phyloP scores from a whole-genome alignment of 2,329 filamentous ascomycete genomes.

The Arthrinium phaeospermum region DNA sequence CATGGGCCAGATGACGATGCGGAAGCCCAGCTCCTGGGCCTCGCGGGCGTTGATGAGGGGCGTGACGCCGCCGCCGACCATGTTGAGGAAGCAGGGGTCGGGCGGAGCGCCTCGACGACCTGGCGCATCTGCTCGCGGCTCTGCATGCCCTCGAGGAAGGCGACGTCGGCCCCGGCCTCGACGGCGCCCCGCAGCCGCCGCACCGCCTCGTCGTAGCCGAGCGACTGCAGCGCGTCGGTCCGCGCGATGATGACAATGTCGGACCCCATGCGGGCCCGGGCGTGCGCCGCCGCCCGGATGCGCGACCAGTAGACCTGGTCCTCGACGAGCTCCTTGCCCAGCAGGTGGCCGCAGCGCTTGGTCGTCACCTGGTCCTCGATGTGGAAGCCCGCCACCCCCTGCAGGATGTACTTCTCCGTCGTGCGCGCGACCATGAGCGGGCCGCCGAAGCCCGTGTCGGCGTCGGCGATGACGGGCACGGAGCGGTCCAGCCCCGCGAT shows the following conservation, averaged over 20 bases:
- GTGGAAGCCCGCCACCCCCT: conserved; percentile 38
- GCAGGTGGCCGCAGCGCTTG: conserved; percentile 46
- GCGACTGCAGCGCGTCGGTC: conserved; percentile 58
- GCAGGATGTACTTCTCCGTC: conserved; percentile 35
- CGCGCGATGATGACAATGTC: conserved; percentile 65
- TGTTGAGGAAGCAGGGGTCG: conserved; percentile 41
- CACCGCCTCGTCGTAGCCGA: conserved; percentile 58
- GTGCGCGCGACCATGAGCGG: conserved; percentile 60
- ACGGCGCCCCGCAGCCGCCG: conserved; percentile 51
- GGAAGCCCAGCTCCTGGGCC: conserved; percentile 38
- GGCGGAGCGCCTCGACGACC: conserved; percentile 43
- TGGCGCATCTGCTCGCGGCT: conserved; percentile 47
- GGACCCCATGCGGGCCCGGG: conserved; percentile 44
- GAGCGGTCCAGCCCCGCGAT: conserved; percentile 62
- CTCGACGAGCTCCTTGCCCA: conserved; percentile 40
- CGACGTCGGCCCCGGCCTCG: conserved; percentile 56
- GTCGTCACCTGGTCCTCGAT: conserved; percentile 42
- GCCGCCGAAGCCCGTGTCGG: conserved; percentile 62
- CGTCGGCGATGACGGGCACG: conserved; percentile 65
- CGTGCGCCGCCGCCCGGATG: conserved; percentile 39
- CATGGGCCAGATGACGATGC: conserved; percentile 41
- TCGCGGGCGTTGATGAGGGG: conserved; percentile 36
- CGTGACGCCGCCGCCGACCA: conserved; percentile 41
- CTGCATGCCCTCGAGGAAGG: conserved; percentile 59
- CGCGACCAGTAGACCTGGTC: conserved; percentile 35